A percentile compares a stretch with the other conserved stretches of the same genome.
Evolutionary conservation across 257 asterid genomes (phyloP).

Genomic region (Penstemon davidsonii): DNA sequence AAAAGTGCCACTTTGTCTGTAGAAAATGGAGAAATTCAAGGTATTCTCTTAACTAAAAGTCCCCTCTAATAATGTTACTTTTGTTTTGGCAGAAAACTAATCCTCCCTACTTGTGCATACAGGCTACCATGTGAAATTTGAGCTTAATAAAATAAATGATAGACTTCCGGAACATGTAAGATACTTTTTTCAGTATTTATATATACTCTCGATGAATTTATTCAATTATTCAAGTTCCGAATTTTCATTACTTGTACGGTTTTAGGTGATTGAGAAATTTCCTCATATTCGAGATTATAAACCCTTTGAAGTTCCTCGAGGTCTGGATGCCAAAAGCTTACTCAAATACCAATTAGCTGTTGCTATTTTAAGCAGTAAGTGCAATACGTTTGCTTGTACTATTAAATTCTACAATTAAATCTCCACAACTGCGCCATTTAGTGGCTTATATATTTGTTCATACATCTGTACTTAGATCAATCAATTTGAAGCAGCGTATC

Average conservation of each 20-base stretch:
- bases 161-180: conserved; percentile 71
- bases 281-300: conserved; percentile 71
- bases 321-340: conserved; percentile 46
- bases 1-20: conserved; percentile 58
- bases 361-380: conserved; percentile 69
- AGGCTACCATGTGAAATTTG: conserved; percentile 68
- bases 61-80: background rate
- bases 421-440: background rate
- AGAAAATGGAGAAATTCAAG: conserved; percentile 58
- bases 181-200: conserved; percentile 1
- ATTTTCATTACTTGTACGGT: conserved; percentile 21
- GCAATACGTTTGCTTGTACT: background rate
- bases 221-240: background rate
- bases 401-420: conserved; percentile 1
- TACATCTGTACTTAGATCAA: conserved; percentile 23
- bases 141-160: conserved; percentile 47
- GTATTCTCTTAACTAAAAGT: conserved; percentile 34
- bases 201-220: background rate
- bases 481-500: background rate
- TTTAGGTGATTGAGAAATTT: conserved; percentile 71
- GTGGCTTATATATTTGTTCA: conserved; percentile 9
- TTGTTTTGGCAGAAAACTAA: conserved; percentile 4
- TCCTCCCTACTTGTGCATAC: conserved; percentile 27
- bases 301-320: conserved; percentile 57
- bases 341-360: conserved; percentile 79